Percentiles rank a stretch among this genome's conserved stretches.
These are phyloP conservation scores for Quercus lobata DNA, from an alignment of 331 rosid genomes.

Conservation along the genomic window DNA sequence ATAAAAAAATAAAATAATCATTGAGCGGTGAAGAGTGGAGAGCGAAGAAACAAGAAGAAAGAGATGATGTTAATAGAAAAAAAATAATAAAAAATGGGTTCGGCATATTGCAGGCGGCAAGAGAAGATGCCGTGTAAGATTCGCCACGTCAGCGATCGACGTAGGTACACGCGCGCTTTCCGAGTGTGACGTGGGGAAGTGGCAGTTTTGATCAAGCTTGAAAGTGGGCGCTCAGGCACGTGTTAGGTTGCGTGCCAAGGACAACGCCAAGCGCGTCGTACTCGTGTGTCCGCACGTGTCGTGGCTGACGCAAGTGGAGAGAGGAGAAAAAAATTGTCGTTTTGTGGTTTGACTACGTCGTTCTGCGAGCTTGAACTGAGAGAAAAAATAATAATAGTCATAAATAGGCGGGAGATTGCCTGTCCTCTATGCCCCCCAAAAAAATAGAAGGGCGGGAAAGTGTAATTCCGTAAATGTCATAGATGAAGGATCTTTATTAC, in stretches of 20 bases:
- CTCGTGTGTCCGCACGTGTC: constrained; percentile 9
- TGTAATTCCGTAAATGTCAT: not conserved
- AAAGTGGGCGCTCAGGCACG: constrained; percentile 1
- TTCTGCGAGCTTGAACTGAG: not conserved
- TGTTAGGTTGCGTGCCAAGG: not conserved
- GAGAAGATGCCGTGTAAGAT: constrained; percentile 17
- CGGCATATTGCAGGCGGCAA: not conserved
- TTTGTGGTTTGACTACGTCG: constrained; percentile 28
- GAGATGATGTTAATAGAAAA: not conserved
- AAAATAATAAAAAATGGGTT: not conserved
- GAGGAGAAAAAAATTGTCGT: not conserved
- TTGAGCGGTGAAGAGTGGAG: no score
- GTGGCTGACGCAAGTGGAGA: constrained; percentile 1
- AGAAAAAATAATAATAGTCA: not conserved
- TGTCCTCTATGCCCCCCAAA: no score
- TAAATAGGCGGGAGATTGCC: not conserved
- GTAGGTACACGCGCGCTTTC: not conserved
- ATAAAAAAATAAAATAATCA: no score
- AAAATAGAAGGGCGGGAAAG: no score
- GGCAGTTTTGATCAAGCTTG: not conserved
- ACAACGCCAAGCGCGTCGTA: not conserved
- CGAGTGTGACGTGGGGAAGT: not conserved
- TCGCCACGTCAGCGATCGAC: constrained; percentile 23
- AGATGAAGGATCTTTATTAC: not conserved
- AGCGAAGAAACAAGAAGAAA: no score